Percentiles rank a stretch among this genome's conserved stretches.
phyloP scores from a whole-genome alignment of 352 stramenopile species.

The Phytophthora brassicae region DNA sequence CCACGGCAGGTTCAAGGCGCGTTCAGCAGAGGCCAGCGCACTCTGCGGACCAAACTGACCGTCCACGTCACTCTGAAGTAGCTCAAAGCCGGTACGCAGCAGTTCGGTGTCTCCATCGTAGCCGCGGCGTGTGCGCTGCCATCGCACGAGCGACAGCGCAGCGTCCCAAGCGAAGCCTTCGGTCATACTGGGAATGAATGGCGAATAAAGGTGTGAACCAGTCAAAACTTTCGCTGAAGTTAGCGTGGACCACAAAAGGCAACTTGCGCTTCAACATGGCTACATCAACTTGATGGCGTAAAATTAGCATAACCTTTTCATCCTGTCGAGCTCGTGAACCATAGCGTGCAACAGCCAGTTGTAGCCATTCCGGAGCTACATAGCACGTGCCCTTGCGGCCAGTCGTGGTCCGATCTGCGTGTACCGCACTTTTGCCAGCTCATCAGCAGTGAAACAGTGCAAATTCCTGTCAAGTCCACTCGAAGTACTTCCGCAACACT shows the following conservation, averaged over 20 bases:
- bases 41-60: constrained; percentile 17
- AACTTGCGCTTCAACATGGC: constrained; percentile 8
- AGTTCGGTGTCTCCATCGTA: constrained; percentile 54
- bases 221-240: constrained; percentile 19
- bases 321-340: too few relatives aligned
- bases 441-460: constrained; percentile 31
- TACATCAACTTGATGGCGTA: constrained; percentile 3
- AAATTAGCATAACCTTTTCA: constrained; percentile 18
- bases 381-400: constrained; percentile 57
- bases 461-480: constrained; percentile 1
- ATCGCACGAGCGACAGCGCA: constrained; percentile 65
- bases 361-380: constrained; percentile 20
- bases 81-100: constrained; percentile 34
- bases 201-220: constrained; percentile 18
- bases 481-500: constrained; percentile 6
- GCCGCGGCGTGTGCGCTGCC: constrained; percentile 55
- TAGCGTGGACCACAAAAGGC: constrained; percentile 9
- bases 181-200: constrained; percentile 9
- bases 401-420: constrained; percentile 59
- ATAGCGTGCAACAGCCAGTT: background rate
- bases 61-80: constrained; percentile 32
- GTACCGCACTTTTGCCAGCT: constrained; percentile 75
- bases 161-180: constrained; percentile 38
- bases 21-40: constrained; percentile 35
- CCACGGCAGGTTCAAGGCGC: constrained; percentile 59